Conservation (phyloP, 1,284 basidiomycete genomes). For the Rhizoctonia solani region DNA sequence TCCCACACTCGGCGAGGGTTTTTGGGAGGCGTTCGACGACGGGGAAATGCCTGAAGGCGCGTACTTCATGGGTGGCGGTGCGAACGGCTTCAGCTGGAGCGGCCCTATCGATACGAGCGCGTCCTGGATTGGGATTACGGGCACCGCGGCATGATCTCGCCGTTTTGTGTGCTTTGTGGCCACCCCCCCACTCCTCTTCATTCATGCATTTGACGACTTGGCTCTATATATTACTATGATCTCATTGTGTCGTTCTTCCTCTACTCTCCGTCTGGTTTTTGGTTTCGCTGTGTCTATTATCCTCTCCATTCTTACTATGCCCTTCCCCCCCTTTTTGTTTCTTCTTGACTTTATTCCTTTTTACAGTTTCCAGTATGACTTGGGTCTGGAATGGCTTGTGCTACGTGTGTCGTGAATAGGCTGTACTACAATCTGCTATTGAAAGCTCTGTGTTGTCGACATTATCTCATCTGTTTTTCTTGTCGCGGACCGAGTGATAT, state of each 20-base stretch:
- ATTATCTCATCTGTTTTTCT: constrained; percentile 27
- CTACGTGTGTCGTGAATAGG: constrained; percentile 33
- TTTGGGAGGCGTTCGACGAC: constrained; percentile 33
- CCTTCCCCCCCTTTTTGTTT: not conserved
- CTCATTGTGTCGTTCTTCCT: not conserved
- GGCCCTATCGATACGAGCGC: constrained; percentile 34
- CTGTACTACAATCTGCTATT: constrained; percentile 35
- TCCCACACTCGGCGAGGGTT: constrained; percentile 27
- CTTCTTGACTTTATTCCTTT: constrained; percentile 25
- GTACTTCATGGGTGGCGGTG: constrained; percentile 35
- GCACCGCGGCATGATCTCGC: constrained; percentile 18
- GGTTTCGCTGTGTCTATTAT: constrained; percentile 33
- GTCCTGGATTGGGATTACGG: constrained; percentile 33
- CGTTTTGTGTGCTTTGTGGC: constrained; percentile 14
- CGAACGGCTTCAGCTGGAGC: constrained; percentile 35
- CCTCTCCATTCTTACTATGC: not conserved
- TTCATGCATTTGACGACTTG: not conserved
- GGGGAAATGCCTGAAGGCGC: constrained; percentile 35
- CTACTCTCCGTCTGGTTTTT: constrained; percentile 8
- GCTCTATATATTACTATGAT: constrained; percentile 32
- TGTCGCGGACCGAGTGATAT: too few relatives aligned
- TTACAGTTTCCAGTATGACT: constrained; percentile 17
- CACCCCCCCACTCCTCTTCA: constrained; percentile 11
- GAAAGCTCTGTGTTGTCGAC: constrained; percentile 30
- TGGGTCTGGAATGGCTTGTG: constrained; percentile 30